phyloP scores from a whole-genome alignment of 495 filamentous ascomycete species.

The Neurospora sp. region DNA sequence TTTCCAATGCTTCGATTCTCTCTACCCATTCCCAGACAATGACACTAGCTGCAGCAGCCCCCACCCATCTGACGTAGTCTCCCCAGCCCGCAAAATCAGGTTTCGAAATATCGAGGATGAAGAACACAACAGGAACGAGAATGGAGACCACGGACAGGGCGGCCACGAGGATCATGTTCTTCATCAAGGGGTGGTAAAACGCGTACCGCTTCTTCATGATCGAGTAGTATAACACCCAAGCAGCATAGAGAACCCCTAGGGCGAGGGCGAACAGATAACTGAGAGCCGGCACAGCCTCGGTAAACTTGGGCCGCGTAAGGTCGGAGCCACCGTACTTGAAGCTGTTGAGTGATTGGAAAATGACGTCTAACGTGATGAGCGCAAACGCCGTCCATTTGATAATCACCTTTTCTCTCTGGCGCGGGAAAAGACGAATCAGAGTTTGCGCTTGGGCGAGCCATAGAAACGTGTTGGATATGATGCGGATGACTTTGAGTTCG shows the following conservation, averaged over 20 bases:
- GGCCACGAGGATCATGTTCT: conserved; percentile 81
- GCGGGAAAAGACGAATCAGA: conserved; percentile 86
- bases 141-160: conserved; percentile 68
- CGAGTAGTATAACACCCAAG: conserved; percentile 93
- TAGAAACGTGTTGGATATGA: conserved; percentile 88
- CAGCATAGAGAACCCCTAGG: conserved; percentile 80
- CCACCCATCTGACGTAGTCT: conserved; percentile 96
- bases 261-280: conserved; percentile 91
- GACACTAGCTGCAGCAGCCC: conserved; percentile 88
- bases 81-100: conserved; percentile 88
- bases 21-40: conserved; percentile 99
- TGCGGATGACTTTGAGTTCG: conserved; percentile 76
- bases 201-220: conserved; percentile 87
- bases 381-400: conserved; percentile 98
- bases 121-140: conserved; percentile 88
- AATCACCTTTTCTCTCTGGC: conserved; percentile 92
- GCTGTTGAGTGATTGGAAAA: conserved; percentile 80
- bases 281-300: conserved; percentile 82
- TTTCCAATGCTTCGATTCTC: conserved; percentile 90
- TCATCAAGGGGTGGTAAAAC: conserved; percentile 88
- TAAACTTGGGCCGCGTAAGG: conserved; percentile 59
- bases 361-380: conserved; percentile 79
- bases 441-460: conserved; percentile 98
- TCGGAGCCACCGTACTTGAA: conserved; percentile 52
- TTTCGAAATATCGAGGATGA: conserved; percentile 84